Evolutionary conservation across 2,329 filamentous ascomycete species (phyloP).

Genomic region (Aspergillus fijiensis): DNA sequence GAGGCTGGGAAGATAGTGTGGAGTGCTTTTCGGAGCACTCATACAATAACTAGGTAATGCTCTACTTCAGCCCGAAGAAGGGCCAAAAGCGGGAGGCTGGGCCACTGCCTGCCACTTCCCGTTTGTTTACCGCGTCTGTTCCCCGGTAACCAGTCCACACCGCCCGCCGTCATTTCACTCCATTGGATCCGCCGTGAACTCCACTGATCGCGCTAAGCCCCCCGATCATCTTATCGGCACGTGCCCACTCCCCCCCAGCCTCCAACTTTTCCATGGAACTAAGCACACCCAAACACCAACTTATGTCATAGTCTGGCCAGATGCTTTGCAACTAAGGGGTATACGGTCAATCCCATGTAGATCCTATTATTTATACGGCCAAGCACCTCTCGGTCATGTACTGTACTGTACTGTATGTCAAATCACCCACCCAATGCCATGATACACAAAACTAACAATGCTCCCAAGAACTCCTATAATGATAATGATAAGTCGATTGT

Average conservation of each 20-base stretch:
- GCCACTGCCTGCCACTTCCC: constrained; percentile 30
- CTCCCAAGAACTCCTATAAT: constrained; percentile 6
- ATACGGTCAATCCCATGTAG: not conserved
- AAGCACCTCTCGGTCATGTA: constrained; percentile 1
- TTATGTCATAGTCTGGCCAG: no score
- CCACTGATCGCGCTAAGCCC: constrained; percentile 12
- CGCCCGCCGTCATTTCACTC: constrained; percentile 25
- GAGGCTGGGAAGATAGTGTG: constrained; percentile 38
- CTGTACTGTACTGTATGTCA: not conserved
- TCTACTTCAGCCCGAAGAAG: not conserved
- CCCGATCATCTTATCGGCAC: constrained; percentile 17
- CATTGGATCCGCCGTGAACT: not conserved
- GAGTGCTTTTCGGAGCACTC: not conserved
- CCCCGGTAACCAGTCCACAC: constrained; percentile 35
- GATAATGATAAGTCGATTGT: not conserved
- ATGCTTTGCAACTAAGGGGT: not conserved
- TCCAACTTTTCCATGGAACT: not conserved
- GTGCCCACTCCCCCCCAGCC: constrained; percentile 18
- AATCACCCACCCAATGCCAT: not conserved
- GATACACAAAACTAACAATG: not conserved
- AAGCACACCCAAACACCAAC: no score
- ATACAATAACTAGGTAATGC: no score
- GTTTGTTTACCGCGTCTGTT: constrained; percentile 42
- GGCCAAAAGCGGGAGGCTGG: constrained; percentile 39
- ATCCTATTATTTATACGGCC: constrained; percentile 7